These are phyloP conservation scores for Fusarium ambrosium DNA, from an alignment of 2,329 filamentous ascomycete genomes.

Conservation along the genomic window DNA sequence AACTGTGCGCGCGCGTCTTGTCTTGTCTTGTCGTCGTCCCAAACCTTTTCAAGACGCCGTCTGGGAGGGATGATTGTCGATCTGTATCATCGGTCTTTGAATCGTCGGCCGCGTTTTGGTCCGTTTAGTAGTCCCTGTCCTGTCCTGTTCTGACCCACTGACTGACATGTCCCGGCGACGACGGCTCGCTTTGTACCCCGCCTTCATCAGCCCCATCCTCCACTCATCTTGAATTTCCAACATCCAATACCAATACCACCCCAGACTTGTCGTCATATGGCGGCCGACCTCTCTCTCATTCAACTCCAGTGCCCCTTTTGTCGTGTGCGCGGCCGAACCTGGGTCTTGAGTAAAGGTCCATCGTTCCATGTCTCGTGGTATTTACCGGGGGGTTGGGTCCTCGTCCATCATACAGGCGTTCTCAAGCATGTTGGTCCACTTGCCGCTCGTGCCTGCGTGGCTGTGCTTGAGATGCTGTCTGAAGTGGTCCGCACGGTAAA, in stretches of 20 bases:
- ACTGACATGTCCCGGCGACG: conserved; percentile 21
- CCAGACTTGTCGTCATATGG: conserved; percentile 28
- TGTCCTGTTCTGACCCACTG: conserved; percentile 19
- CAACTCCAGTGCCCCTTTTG: conserved; percentile 13
- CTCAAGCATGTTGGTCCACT: conserved; percentile 99
- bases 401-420: conserved; percentile 95
- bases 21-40: conserved; percentile 17
- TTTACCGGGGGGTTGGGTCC: conserved; percentile 63
- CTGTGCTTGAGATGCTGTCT: conserved; percentile 98
- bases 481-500: conserved; percentile 97
- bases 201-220: conserved; percentile 35
- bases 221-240: conserved; percentile 32
- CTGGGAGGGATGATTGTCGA: conserved; percentile 14
- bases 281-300: conserved; percentile 22
- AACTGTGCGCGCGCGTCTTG: conserved; percentile 12
- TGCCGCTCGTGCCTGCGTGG: conserved; percentile 94
- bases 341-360: background rate
- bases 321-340: conserved; percentile 18
- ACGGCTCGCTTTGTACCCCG: conserved; percentile 36
- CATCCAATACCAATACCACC: conserved; percentile 25
- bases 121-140: conserved; percentile 8
- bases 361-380: background rate
- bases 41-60: conserved; percentile 16
- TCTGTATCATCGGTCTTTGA: conserved; percentile 19
- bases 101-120: conserved; percentile 12